A percentile compares a stretch with the other conserved stretches of the same genome.
Conservation (phyloP, 2,329 filamentous ascomycete species). For the Ceratocystis lukuohia region DNA sequence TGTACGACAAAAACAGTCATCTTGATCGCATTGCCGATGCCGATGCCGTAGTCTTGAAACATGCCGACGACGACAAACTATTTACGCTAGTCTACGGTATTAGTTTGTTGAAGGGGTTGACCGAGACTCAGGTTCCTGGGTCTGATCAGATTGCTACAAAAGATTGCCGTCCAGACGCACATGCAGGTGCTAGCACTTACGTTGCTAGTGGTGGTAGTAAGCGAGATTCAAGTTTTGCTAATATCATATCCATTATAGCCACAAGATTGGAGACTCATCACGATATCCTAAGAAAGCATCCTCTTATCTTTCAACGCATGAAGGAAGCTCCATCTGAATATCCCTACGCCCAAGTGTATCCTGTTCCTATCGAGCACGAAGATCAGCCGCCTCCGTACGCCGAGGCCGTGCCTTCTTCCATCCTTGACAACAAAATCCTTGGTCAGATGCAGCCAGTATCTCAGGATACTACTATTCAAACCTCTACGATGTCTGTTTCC, state of each 20-base stretch:
- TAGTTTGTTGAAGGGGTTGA: slow-evolving; percentile 13
- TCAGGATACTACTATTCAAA: not conserved
- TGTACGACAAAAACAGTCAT: slow-evolving; percentile 17
- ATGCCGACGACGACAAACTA: slow-evolving; percentile 10
- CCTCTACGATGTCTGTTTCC: not conserved
- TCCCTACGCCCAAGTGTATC: slow-evolving; percentile 17
- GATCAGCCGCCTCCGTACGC: slow-evolving; percentile 20
- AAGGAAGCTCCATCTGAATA: slow-evolving; percentile 11
- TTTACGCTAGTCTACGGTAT: slow-evolving; percentile 18
- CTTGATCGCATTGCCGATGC: slow-evolving; percentile 13
- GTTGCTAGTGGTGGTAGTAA: not conserved
- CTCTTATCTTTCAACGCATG: slow-evolving; percentile 12
- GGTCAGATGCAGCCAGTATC: not conserved
- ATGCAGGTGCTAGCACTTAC: not conserved
- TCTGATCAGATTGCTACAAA: not conserved
- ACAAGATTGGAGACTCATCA: slow-evolving; percentile 15
- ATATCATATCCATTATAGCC: slow-evolving; percentile 18
- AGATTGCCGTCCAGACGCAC: slow-evolving; percentile 4
- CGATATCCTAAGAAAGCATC: slow-evolving; percentile 14
- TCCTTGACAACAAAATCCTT: slow-evolving; percentile 6
- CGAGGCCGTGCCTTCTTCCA: slow-evolving; percentile 17
- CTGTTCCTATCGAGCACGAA: slow-evolving; percentile 18
- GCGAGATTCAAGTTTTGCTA: slow-evolving; percentile 15
- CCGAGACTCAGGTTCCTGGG: not conserved
- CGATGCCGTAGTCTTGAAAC: slow-evolving; percentile 13